phyloP scores from a whole-genome alignment of 495 filamentous ascomycete species.

The Neurospora sp. region DNA sequence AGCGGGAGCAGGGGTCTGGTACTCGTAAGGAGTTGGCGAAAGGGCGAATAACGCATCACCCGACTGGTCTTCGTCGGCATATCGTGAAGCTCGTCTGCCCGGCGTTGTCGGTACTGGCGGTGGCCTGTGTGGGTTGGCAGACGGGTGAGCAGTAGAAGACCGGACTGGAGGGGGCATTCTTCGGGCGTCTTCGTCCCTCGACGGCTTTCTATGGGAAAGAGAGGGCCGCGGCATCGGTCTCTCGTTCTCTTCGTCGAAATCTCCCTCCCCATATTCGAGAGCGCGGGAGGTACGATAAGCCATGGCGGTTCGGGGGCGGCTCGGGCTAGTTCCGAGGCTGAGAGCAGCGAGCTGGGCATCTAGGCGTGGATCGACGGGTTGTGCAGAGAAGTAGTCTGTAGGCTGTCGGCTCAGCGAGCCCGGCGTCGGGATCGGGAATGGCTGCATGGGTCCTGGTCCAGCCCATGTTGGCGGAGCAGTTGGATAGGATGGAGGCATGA shows the following conservation, averaged over 20 bases:
- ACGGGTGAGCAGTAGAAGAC: conserved; percentile 31
- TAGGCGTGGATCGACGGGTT: conserved; percentile 27
- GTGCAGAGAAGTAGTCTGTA: conserved; percentile 20
- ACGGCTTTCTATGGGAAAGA: conserved; percentile 27
- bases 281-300: conserved; percentile 25
- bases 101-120: conserved; percentile 23
- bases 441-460: conserved; percentile 1
- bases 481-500: conserved; percentile 20
- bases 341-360: conserved; percentile 10
- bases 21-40: conserved; percentile 19
- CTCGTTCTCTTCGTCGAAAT: conserved; percentile 26
- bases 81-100: conserved; percentile 23
- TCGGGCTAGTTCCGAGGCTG: conserved; percentile 16
- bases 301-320: conserved; percentile 35
- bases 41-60: conserved; percentile 25
- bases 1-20: conserved; percentile 4
- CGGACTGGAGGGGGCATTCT: conserved; percentile 32
- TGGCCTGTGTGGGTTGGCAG: conserved; percentile 23
- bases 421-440: conserved; percentile 8
- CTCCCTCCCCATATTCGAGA: conserved; percentile 7
- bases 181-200: conserved; percentile 28
- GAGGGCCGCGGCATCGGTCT: conserved; percentile 26
- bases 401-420: conserved; percentile 12
- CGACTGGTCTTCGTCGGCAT: conserved; percentile 25
- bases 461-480: conserved; percentile 13